phyloP scores from a whole-genome alignment of 2,329 filamentous ascomycete genomes.

The Pyrenophora seminiperda region DNA sequence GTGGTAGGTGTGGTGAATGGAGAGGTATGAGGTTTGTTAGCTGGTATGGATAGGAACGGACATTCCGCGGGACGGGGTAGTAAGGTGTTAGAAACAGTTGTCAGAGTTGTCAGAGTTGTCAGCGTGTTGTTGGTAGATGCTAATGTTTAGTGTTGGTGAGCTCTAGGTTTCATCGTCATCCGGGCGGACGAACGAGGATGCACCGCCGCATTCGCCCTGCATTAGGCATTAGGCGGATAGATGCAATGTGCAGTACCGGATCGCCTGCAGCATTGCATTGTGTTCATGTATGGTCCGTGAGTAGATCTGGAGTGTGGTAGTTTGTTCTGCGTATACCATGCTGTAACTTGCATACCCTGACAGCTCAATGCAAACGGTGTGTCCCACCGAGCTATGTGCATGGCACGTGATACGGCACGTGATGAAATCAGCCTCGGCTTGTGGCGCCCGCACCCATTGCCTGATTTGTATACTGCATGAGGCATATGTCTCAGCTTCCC shows the following conservation, averaged over 20 bases:
- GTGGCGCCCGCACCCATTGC: slow-evolving; percentile 1
- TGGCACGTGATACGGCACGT: not conserved
- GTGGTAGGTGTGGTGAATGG: not conserved
- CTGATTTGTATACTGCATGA: slow-evolving; percentile 4
- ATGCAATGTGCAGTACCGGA: not conserved
- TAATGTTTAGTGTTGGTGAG: slow-evolving; percentile 19
- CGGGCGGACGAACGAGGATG: slow-evolving; percentile 21
- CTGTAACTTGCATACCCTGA: not conserved
- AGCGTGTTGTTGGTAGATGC: slow-evolving; percentile 18
- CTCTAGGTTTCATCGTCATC: slow-evolving; percentile 29
- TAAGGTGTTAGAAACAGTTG: not conserved
- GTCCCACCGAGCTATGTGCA: not conserved
- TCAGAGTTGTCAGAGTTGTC: not conserved
- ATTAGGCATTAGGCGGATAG: slow-evolving; percentile 17
- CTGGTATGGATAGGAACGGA: slow-evolving; percentile 5
- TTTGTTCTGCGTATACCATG: slow-evolving; percentile 5
- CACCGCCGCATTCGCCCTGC: slow-evolving; percentile 18
- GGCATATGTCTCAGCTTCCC: slow-evolving; percentile 13
- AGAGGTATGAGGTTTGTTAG: slow-evolving; percentile 6
- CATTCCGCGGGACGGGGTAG: slow-evolving; percentile 15
- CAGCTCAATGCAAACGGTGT: not conserved
- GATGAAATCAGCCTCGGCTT: slow-evolving; percentile 8
- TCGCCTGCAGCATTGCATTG: too few relatives aligned
- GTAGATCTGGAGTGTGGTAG: not conserved
- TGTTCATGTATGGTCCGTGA: too few relatives aligned